Conservation (phyloP, 2,329 filamentous ascomycete genomes). For the Leptographium procerum region DNA sequence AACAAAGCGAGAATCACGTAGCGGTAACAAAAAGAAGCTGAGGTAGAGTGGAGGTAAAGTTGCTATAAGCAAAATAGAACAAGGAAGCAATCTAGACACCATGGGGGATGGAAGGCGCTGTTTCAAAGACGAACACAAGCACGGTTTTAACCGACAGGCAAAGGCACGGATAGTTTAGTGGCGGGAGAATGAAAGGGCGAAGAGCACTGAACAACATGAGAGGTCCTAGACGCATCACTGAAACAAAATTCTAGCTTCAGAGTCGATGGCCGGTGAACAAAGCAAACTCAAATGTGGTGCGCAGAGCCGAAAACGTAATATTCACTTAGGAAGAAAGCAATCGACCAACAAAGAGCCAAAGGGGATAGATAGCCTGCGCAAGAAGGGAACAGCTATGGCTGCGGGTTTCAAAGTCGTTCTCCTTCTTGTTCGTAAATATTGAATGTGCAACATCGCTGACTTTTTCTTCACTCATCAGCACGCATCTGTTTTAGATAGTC, state of each 20-base stretch:
- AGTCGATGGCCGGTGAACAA: neutral
- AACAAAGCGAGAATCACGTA: neutral
- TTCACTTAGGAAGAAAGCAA: neutral
- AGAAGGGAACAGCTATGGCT: neutral
- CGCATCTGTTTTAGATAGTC: neutral
- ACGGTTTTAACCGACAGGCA: too few species aligned
- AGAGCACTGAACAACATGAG: neutral
- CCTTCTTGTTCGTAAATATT: neutral
- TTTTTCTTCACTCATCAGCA: neutral
- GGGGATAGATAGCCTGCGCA: neutral
- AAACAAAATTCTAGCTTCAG: neutral
- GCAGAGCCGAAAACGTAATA: neutral
- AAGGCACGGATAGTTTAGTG: too few species aligned
- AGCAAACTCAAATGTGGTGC: neutral
- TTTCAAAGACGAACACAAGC: too few species aligned
- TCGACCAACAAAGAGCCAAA: too few species aligned
- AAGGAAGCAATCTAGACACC: neutral
- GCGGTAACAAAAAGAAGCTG: neutral
- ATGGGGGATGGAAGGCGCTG: too few species aligned
- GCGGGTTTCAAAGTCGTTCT: neutral
- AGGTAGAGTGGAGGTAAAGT: too few species aligned
- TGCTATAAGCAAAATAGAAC: neutral
- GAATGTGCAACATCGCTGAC: neutral
- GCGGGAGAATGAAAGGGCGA: too few species aligned
- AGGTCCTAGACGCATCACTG: neutral